Base-by-base conservation (phyloP, 139 green algal genomes). In the Chlamydomonas schloesseri region DNA sequence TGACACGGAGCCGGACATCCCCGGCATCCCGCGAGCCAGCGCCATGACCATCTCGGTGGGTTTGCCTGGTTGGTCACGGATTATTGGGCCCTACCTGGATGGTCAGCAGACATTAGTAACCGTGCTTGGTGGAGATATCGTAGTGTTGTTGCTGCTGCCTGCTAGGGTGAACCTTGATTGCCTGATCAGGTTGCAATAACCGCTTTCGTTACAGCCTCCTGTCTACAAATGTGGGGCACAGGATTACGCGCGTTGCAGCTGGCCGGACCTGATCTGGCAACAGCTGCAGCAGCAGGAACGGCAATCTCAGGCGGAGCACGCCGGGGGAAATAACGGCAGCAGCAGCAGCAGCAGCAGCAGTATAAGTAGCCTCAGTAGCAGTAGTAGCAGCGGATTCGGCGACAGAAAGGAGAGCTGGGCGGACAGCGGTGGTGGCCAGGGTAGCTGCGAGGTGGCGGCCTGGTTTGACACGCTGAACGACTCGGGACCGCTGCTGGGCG, bases 1-100 rank as follows among this genome's bases (percentile, higher is more conserved):
- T 6, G 93, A 96, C 73, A 37, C 26, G 31, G 93, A 96, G 79
- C 89, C 86, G 0, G 92, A 94, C 75, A 91, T 94, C 28, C 73
- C 84, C 0, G 87, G 85, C 1, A 82, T 93, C 34, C 84, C 91
- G 0, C 46, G 69, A 14, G 82, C 81, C 24, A 74, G 17, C 23
- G 8, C 71, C 2, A 70, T 84, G 71, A 93, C 90, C 15, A 88
- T 91, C 15, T 71, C 75, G 57, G 87, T 90, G 73, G n/a, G 87
- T 23, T 4, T n/a, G n/a, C n/a, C n/a, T n/a, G n/a, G n/a, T n/a
- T n/a, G n/a, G n/a, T n/a, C n/a, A n/a, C n/a, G n/a, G n/a, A n/a
- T n/a, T n/a, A n/a, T n/a, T n/a, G n/a, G n/a, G n/a, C n/a, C n/a
- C n/a, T n/a, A n/a, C n/a, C n/a, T n/a, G n/a, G n/a, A n/a, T n/a